Base-by-base conservation (phyloP, 164 flowering plant species). In the Buxus sempervirens region DNA sequence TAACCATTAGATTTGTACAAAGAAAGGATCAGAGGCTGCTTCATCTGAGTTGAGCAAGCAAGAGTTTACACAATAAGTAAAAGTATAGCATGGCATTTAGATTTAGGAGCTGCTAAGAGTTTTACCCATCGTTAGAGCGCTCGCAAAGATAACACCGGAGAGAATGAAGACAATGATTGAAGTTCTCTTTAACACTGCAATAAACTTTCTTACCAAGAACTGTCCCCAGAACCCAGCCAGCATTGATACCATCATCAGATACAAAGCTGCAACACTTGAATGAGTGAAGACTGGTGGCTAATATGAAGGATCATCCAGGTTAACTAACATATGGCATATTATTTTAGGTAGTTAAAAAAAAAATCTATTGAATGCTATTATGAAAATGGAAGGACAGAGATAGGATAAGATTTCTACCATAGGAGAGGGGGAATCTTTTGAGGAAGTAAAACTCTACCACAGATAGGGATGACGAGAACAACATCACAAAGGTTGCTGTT, bases 401-500 rank as follows among this genome's bases (percentile, higher is more conserved):
- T 12, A 24, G 62, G 58, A 24, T 9, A 16, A 19, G 28, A 58
- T 53, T 76, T 41, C 9, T 86, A 95, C 98, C 98, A 56, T 80
- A 90, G 2, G 98, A 89, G 22, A 95, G 84, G 0, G 98, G 98
- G 69, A 95, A 95, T 72, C 98, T 86, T 77, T 87, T 84, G 73
- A 95, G 91, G 45, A 95, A 82, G 78, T 95, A 91, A 71, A 95
- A 91, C 78, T 95, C 98, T 38, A 95, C 89, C 59, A 95, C 98
- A 0, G 98, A 95, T 24, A 95, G 74, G n/a, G 98, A 95, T 42
- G 98, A 90, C 36, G 98, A 95, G 79, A 83, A 95, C 95, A 92
- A 80, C 98, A 95, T 95, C 74, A 90, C 97, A 72, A 95, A 95
- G n/a, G 98, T 90, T 25, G 98, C 97, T 36, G 98, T 95, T 2